phyloP scores from a whole-genome alignment of 2,329 filamentous ascomycete genomes.

The Pseudogymnoascus sp. region DNA sequence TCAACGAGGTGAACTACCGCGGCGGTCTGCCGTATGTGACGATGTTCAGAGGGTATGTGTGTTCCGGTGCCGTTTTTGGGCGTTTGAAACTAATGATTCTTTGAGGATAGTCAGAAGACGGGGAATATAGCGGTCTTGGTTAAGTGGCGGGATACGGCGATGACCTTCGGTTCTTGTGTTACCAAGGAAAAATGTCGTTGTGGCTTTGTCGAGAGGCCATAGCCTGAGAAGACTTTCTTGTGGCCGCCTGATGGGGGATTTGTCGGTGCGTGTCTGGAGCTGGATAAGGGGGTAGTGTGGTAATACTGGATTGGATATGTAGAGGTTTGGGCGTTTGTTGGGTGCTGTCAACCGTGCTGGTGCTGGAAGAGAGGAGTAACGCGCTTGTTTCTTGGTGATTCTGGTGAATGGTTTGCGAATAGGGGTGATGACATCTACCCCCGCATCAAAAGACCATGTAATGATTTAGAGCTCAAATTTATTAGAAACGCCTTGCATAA shows the following conservation, averaged over 20 bases:
- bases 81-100: neutral
- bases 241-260: neutral
- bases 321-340: neutral
- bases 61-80: neutral
- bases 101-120: neutral
- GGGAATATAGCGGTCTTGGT: neutral
- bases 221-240: too few species aligned
- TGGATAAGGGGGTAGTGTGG: neutral
- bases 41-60: neutral
- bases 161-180: too few species aligned
- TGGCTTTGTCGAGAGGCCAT: too few species aligned
- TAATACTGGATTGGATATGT: neutral
- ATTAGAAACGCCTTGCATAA: neutral
- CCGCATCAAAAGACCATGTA: neutral
- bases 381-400: neutral
- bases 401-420: neutral
- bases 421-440: neutral
- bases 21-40: neutral
- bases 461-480: neutral
- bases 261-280: neutral
- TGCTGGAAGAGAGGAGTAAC: neutral
- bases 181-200: too few species aligned
- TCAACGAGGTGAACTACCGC: neutral
- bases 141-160: neutral
- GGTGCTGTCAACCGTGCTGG: neutral